Conservation (phyloP, 331 rosid species). For the Erythrophleum ivorense region DNA sequence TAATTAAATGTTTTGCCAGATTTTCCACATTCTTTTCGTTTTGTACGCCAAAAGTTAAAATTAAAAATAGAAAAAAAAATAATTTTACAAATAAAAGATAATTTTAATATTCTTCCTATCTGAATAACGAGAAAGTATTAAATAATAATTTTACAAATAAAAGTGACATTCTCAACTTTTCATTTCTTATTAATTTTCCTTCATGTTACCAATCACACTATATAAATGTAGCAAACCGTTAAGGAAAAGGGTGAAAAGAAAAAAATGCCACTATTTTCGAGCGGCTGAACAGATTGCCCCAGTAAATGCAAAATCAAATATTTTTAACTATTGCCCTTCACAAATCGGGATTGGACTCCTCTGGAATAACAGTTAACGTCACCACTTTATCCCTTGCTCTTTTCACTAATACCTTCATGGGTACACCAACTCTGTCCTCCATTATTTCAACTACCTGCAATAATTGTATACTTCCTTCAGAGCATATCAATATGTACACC, state of each 20-base stretch:
- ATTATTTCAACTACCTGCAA: conserved; percentile 77
- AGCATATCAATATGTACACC: conserved; percentile 2
- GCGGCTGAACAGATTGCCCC: neutral
- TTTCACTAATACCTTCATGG: conserved; percentile 67
- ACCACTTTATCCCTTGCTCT: conserved; percentile 50
- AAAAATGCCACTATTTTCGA: neutral
- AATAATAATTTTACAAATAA: too few species aligned
- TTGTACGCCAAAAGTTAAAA: too few species aligned
- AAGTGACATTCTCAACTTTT: too few species aligned
- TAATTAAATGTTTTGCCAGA: neutral
- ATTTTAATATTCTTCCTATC: too few species aligned
- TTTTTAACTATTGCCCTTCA: conserved; percentile 20
- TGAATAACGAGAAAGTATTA: too few species aligned
- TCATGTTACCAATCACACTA: too few species aligned
- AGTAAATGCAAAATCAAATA: neutral
- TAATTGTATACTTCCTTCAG: conserved; percentile 18
- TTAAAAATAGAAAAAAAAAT: too few species aligned
- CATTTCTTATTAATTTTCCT: too few species aligned
- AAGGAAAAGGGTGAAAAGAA: neutral
- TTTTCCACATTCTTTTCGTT: neutral
- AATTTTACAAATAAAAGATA: too few species aligned
- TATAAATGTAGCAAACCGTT: neutral
- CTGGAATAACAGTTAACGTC: conserved; percentile 72
- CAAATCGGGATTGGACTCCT: conserved; percentile 64
- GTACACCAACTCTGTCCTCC: conserved; percentile 72